Percentiles rank a stretch among this genome's conserved stretches.
phyloP scores from a whole-genome alignment of 257 asterid species.

The Fraxinus cuspidata region DNA sequence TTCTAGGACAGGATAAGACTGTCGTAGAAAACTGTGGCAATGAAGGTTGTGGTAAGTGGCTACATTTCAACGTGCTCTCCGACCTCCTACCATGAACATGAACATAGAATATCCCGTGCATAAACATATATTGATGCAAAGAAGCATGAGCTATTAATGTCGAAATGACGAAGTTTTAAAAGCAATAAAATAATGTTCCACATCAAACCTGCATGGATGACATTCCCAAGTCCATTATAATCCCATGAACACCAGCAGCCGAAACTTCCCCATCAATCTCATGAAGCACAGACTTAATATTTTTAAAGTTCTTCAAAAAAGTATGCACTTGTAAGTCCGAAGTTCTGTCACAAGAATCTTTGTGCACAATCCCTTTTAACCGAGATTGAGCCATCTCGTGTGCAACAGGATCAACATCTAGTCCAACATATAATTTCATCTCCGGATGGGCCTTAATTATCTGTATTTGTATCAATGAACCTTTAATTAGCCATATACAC shows the following conservation, averaged over 20 bases:
- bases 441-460: conserved; percentile 87
- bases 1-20: not conserved
- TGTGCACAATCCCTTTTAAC: conserved; percentile 38
- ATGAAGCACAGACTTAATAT: conserved; percentile 53
- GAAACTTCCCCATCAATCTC: conserved; percentile 46
- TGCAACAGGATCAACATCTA: conserved; percentile 93
- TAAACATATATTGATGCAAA: not conserved
- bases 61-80: not conserved
- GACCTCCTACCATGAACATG: conserved; percentile 1
- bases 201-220: conserved; percentile 94
- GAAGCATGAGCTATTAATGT: not conserved
- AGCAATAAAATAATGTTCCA: not conserved
- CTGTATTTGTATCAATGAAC: conserved; percentile 47
- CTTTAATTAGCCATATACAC: conserved; percentile 12
- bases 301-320: conserved; percentile 63
- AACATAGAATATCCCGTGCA: conserved; percentile 10
- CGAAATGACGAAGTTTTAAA: not conserved
- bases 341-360: conserved; percentile 33
- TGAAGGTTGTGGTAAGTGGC: conserved; percentile 4
- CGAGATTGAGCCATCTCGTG: conserved; percentile 66
- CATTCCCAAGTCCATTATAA: conserved; percentile 97
- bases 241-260: conserved; percentile 68
- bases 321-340: conserved; percentile 56
- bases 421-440: conserved; percentile 73
- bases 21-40: not conserved